phyloP scores from a whole-genome alignment of 805 yeast genomes.

The Hanseniaspora valbyensis region DNA sequence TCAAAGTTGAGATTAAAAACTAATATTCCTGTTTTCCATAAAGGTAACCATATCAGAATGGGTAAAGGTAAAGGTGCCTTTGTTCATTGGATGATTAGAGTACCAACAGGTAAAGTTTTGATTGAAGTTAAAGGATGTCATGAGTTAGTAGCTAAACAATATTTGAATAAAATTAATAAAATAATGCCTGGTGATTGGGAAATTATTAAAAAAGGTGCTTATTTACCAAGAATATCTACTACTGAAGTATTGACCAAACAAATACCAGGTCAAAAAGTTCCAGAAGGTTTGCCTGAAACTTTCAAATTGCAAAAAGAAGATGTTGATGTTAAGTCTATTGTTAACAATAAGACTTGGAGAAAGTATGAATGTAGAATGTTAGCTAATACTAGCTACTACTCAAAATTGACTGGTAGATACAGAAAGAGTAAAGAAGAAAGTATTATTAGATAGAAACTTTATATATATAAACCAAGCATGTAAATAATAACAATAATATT shows the following conservation, averaged over 20 bases:
- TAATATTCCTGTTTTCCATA: conserved; percentile 80
- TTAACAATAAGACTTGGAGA: conserved; percentile 14
- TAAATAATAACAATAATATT: conserved; percentile 2
- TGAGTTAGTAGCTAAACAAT: conserved; percentile 81
- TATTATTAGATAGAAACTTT: neutral
- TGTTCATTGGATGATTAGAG: conserved; percentile 93
- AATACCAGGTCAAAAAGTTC: conserved; percentile 15
- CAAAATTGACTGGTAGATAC: conserved; percentile 3
- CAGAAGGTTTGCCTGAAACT: conserved; percentile 14
- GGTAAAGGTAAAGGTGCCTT: conserved; percentile 98
- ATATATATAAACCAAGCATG: conserved; percentile 5
- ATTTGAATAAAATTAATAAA: conserved; percentile 77
- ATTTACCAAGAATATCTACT: conserved; percentile 47
- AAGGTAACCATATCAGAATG: conserved; percentile 99
- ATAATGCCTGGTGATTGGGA: conserved; percentile 90
- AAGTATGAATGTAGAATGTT: conserved; percentile 17
- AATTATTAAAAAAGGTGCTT: conserved; percentile 50
- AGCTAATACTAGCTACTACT: conserved; percentile 3
- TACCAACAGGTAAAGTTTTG: conserved; percentile 87
- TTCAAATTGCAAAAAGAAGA: conserved; percentile 6
- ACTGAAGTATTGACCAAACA: conserved; percentile 9
- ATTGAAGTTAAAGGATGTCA: conserved; percentile 76
- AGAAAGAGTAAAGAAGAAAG: neutral
- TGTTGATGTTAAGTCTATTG: conserved; percentile 10
- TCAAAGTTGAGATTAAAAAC: conserved; percentile 71